phyloP scores from a whole-genome alignment of 306 rosid genomes.

The Corylus americana region DNA sequence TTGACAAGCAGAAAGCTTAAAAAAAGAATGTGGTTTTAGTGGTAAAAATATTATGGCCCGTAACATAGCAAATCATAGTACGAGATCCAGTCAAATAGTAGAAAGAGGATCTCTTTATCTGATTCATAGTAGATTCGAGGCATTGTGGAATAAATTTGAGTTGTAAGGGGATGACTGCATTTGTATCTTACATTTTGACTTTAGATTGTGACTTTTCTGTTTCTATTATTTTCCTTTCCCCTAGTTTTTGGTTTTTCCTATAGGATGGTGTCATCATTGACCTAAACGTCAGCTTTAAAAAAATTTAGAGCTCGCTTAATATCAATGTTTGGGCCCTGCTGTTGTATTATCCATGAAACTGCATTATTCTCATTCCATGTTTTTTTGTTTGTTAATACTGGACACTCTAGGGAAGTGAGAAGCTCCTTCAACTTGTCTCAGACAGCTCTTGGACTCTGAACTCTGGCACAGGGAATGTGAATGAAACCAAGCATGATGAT shows the following conservation, averaged over 20 bases:
- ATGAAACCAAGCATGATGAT: conserved; percentile 34
- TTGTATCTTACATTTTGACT: conserved; percentile 9
- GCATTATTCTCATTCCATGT: conserved; percentile 16
- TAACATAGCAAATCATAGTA: not conserved
- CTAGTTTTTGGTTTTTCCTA: not conserved
- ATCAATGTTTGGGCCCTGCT: not conserved
- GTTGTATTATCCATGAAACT: conserved; percentile 10
- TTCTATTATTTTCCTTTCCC: not conserved
- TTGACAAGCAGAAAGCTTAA: not conserved
- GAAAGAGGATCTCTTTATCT: not conserved
- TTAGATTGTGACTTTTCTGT: conserved; percentile 24
- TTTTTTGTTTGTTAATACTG: conserved; percentile 24
- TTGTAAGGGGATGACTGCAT: not conserved
- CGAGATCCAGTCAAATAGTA: not conserved
- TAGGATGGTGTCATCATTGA: conserved; percentile 7
- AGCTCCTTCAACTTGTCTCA: conserved; percentile 72
- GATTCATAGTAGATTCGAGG: not conserved
- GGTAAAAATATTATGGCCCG: not conserved
- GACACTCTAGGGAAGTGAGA: conserved; percentile 79
- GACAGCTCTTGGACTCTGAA: conserved; percentile 37
- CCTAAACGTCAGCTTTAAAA: not conserved
- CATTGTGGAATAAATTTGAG: not conserved
- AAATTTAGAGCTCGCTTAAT: not conserved
- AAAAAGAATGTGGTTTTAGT: conserved; percentile 10
- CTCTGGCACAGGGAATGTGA: conserved; percentile 4